Evolutionary conservation across 768 basidiomycete species (phyloP).

Genomic region (Coprinopsis marcescibilis): DNA sequence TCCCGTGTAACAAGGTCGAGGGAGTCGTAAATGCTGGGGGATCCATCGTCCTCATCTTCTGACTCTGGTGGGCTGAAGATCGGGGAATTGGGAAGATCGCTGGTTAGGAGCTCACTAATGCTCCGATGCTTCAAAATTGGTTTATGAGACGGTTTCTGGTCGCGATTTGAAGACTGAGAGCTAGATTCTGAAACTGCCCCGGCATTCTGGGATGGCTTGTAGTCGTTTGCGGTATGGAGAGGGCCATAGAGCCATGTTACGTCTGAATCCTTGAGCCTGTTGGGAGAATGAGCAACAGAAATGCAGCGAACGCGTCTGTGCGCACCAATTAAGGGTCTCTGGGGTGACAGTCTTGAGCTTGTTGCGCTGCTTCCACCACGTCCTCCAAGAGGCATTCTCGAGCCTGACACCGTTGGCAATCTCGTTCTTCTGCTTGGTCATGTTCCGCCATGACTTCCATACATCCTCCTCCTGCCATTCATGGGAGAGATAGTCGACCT

Average conservation of each 20-base stretch:
- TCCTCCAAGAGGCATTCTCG: constrained; percentile 98
- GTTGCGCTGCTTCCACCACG: constrained; percentile 99
- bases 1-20: background rate
- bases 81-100: constrained; percentile 59
- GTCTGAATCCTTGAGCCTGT: constrained; percentile 97
- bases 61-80: constrained; percentile 56
- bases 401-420: constrained; percentile 92
- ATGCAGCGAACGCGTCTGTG: constrained; percentile 11
- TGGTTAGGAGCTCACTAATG: constrained; percentile 82
- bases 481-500: constrained; percentile 98
- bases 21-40: constrained; percentile 12
- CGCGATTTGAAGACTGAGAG: constrained; percentile 27
- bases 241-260: constrained; percentile 99
- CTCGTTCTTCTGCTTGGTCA: constrained; percentile 98
- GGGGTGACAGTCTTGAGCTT: constrained; percentile 92
- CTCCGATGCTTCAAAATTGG: constrained; percentile 96
- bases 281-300: constrained; percentile 11
- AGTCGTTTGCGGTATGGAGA: constrained; percentile 88
- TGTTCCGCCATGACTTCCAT: constrained; percentile 96
- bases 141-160: constrained; percentile 42
- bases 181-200: constrained; percentile 29
- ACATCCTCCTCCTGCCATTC: constrained; percentile 98
- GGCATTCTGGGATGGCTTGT: constrained; percentile 62
- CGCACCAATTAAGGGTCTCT: constrained; percentile 97
- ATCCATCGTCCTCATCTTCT: constrained; percentile 40